Base-by-base conservation (phyloP, 2,329 filamentous ascomycete genomes). In the Stachybotrys chartarum region DNA sequence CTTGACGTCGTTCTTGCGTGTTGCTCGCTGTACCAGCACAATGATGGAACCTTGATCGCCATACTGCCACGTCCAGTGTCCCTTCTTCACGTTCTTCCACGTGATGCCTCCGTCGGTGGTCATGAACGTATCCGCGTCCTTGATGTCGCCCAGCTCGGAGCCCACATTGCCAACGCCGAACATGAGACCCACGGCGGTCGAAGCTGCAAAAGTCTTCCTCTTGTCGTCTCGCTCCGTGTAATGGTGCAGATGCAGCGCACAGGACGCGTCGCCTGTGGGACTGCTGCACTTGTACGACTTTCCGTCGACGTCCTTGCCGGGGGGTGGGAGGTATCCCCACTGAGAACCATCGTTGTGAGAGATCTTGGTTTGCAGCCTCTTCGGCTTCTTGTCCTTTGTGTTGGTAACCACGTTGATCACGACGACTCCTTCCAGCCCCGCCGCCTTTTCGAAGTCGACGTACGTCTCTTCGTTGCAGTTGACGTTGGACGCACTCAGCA, bases 391-490 rank as follows among this genome's bases (percentile, higher is more conserved):
- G 53, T 80, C 75, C 53, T 86, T 83, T 39, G 87, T 77, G 65
- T 97, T 97, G 51, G 81, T 78, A 17, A 99, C 90, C 7, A 90
- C 76, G 65, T 99, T 99, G 66, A 91, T 90, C 60, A 99, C 71
- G 16, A 86, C 85, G 52, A 99, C 90, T 48, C 94, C 94, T 70
- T 99, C 93, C 14, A 99, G 78, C 3, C 91, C 91, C 51, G 89
- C 82, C 78, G 97, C 91, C 75, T 96, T 97, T 70, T 99, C 94
- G 70, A 96, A 99, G 68, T 99, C 94, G 49, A 96, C 93, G 65
- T 86, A 97, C 48, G 86, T 91, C 2, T 69, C 63, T 12, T 80
- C 75, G 66, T 97, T 85, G 62, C 90, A 83, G 71, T 97, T 97
- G 66, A 97, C 91, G 18, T 83, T 84, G 51, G 83, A 77, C 30